Evolutionary conservation across 345 rosid species (phyloP).

Genomic region (Citrus glauca): DNA sequence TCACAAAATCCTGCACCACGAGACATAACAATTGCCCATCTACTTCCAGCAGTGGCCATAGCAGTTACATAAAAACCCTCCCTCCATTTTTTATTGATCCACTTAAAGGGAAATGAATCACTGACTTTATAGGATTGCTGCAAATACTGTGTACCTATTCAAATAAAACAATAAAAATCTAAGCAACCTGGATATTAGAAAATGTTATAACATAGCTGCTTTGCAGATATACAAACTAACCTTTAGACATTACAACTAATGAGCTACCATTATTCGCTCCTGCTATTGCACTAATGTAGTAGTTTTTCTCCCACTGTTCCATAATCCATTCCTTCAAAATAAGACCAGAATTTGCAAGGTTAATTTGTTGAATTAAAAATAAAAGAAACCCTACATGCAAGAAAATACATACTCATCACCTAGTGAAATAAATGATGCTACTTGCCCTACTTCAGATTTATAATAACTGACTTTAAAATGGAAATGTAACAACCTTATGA

Average conservation of each 20-base stretch:
- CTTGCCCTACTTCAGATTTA: background rate
- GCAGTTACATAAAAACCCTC: conserved; percentile 91
- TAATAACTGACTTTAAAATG: conserved; percentile 6
- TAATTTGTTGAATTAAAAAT: background rate
- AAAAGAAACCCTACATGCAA: background rate
- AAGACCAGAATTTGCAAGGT: conserved; percentile 4
- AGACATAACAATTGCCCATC: conserved; percentile 98
- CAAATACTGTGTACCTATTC: conserved; percentile 77
- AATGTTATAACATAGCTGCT: background rate
- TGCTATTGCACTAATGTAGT: conserved; percentile 90
- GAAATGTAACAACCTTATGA: conserved; percentile 61
- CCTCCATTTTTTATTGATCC: conserved; percentile 97
- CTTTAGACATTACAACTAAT: conserved; percentile 94
- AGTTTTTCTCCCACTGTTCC: conserved; percentile 98
- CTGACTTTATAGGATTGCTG: conserved; percentile 99
- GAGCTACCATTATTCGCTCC: conserved; percentile 90
- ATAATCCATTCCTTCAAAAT: conserved; percentile 82
- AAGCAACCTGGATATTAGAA: background rate
- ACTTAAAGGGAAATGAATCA: conserved; percentile 92
- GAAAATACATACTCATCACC: background rate
- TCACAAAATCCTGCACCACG: conserved; percentile 88
- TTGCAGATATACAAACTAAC: conserved; percentile 33
- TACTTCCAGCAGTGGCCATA: conserved; percentile 94
- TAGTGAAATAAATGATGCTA: background rate
- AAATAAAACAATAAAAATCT: conserved; percentile 11